Base-by-base conservation (phyloP, 352 stramenopile species). In the Phytophthora meadii region DNA sequence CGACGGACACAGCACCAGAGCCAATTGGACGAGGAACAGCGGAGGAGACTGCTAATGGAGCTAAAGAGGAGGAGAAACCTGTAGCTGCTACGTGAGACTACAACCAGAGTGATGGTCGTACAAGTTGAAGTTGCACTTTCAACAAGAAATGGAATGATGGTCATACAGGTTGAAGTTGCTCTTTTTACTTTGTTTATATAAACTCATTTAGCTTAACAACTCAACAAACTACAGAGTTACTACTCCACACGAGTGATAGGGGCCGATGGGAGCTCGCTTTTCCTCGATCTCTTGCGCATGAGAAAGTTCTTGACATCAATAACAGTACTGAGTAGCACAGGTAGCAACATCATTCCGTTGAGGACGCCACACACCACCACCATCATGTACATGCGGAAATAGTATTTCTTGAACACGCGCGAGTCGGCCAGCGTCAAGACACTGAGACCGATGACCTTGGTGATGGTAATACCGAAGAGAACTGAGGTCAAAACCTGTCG, bases 311-410 rank as follows among this genome's bases (percentile, higher is more conserved):
- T 74, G 61, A 82, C 65, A 42, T 87, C 72, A 30, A 81, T 70
- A 34, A 70, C 64, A 4, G 80, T 73, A 28, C 77, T 87, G 84
- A 67, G 68, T 19, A 72, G 47, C 83, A 82, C 63, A 76, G 93
- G 84, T 17, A 93, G 60, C 41, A 93, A 34, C 49, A 87, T 42
- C 65, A 89, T 79, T 12, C 79, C 81, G 52, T 90, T 91, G 44
- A 96, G 79, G 28, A 87, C 82, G 22, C 87, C 89, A 37, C 86
- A 88, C 15, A 88, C 45, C 41, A 97, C 66, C 69, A 92, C 54
- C 39, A 97, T 68, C 74, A 93, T 87, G 76, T 95, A 96, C 87
- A 96, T 94, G 57, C 88, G 78, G 72, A 95, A 96, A 70, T 93
- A 96, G 72, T 95, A 96, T 59, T 94, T 85, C 60, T 88, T 83